Evolutionary conservation across 2,329 filamentous ascomycete genomes (phyloP).

Genomic region (Colletotrichum truncatum): DNA sequence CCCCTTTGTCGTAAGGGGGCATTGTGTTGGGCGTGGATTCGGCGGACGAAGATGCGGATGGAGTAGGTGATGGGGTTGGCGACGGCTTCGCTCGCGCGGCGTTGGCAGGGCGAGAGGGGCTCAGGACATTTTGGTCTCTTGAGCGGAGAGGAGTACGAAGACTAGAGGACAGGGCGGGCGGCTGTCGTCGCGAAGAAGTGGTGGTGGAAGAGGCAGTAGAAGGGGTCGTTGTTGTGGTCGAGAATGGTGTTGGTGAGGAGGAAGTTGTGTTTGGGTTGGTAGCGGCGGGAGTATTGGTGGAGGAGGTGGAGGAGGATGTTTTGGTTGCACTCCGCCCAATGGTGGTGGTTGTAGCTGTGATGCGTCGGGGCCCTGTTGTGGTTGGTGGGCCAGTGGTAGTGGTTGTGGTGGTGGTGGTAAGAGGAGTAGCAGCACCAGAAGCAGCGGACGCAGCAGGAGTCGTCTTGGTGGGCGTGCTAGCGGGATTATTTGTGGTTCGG

Average conservation of each 20-base stretch:
- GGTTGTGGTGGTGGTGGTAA: constrained; percentile 1
- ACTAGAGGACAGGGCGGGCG: constrained; percentile 27
- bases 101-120: constrained; percentile 22
- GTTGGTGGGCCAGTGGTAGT: constrained; percentile 27
- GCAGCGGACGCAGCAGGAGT: not conserved
- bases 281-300: not conserved
- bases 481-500: constrained; percentile 24
- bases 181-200: constrained; percentile 16
- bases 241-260: not conserved
- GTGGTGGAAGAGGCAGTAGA: constrained; percentile 1
- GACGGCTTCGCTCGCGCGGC: constrained; percentile 29
- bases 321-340: constrained; percentile 5
- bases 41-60: constrained; percentile 10
- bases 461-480: constrained; percentile 1
- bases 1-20: constrained; percentile 58
- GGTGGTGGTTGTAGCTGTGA: constrained; percentile 15
- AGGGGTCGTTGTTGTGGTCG: not conserved
- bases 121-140: constrained; percentile 33
- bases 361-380: constrained; percentile 26
- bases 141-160: constrained; percentile 27
- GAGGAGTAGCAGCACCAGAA: not conserved
- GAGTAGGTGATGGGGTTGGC: constrained; percentile 19
- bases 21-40: constrained; percentile 22
- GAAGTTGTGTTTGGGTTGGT: constrained; percentile 19
- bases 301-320: constrained; percentile 5